Evolutionary conservation across 768 basidiomycete species (phyloP), one percentile per base, ranked within the genome.

Genomic region (Termitomyces heimii): DNA sequence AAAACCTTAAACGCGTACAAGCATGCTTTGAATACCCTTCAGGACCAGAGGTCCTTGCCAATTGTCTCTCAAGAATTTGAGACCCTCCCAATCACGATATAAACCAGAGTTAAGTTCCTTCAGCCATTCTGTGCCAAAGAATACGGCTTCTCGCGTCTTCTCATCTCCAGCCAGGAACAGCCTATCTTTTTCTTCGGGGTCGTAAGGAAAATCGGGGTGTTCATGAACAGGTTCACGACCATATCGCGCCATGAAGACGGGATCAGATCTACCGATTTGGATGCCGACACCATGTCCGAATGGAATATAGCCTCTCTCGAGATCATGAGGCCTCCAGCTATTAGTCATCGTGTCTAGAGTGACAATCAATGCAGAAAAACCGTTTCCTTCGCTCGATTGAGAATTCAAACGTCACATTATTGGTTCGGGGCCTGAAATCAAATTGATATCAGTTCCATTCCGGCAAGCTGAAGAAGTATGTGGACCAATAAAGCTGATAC

Each of bases 401-500:
- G 77, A 26, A 92, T 53, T 22, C 88, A 90, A 34, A 84, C 0
- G 82, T 84, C 24, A 89, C 68, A 4, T 85, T 85, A 45, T 85
- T 67, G 8, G 75, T 71, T 13, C 72, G 71, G 2, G 89, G 89
- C 88, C 88, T 89, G 42, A 18, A 51, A 22, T 37, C 13, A 20
- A 35, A 7, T 55, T 50, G 6, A 37, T 47, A 45, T 58, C 5
- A 58, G 31, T 22, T 53, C 22, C 51, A 34, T 40, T 57, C 39
- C 18, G 14, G 18, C 39, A 32, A 35, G 45, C 10, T 16, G 10
- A 13, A 37, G 51, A 22, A 37, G 28, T 28, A 52, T 9, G 7
- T 72, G 57, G 51, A 86, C 88, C 89, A 89, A 67, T 93, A 92
- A 1, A 92, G 77, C 66, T 93, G 91, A 67, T 81, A 92, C 89